Conservation (phyloP, 2,329 filamentous ascomycete species). For the Penicillium sp. region DNA sequence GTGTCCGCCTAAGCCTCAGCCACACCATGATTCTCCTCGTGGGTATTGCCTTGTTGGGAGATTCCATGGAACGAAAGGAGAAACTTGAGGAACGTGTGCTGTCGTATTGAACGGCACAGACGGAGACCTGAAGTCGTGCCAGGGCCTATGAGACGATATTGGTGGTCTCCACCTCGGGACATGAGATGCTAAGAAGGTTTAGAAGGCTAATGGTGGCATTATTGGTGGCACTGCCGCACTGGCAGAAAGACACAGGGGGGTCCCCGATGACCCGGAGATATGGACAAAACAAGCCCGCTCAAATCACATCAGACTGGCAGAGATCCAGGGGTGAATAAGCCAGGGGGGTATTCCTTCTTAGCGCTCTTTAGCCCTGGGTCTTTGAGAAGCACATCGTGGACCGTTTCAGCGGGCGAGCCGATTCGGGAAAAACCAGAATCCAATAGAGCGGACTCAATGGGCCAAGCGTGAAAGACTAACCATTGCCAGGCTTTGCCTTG, state of each 20-base stretch:
- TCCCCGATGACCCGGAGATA: neutral
- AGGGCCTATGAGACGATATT: slow-evolving; percentile 1
- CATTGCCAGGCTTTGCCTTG: neutral
- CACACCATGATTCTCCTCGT: slow-evolving; percentile 2
- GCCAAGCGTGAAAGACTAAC: slow-evolving; percentile 25
- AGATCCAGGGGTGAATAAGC: slow-evolving; percentile 2
- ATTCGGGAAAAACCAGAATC: slow-evolving; percentile 15
- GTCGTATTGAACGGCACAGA: neutral
- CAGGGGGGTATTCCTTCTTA: neutral
- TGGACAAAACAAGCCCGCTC: slow-evolving; percentile 2
- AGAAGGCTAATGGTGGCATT: slow-evolving; percentile 1
- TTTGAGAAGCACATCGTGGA: neutral
- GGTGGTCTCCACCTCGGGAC: slow-evolving; percentile 4
- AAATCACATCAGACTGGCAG: neutral
- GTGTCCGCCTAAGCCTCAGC: neutral
- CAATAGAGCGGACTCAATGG: slow-evolving; percentile 21
- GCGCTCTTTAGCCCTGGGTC: neutral
- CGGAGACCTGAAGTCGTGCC: neutral
- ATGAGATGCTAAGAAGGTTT: neutral
- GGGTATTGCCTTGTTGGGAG: neutral
- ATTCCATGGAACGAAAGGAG: slow-evolving; percentile 7
- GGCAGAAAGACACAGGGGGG: neutral
- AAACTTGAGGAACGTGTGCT: slow-evolving; percentile 5
- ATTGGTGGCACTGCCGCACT: neutral
- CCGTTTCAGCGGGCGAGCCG: slow-evolving; percentile 5